Base-by-base conservation (phyloP, 78 protist genomes). In the Dictyostelium brefeldianum region DNA sequence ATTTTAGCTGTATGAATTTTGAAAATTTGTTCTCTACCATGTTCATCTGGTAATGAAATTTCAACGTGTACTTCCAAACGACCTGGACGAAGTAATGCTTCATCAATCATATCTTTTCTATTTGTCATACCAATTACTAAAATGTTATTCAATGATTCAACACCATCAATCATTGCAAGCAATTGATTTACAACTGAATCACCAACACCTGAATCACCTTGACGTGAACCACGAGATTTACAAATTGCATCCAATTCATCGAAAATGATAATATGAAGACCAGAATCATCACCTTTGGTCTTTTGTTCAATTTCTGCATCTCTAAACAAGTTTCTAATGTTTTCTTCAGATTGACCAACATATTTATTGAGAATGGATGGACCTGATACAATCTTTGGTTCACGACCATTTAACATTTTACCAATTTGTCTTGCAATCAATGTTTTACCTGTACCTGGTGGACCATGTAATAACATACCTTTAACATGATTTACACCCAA, bases 391-490 rank as follows among this genome's bases (percentile, higher is more conserved):
- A 98, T 89, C 65, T 98, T 99, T 53, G 99, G 99, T 79, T 97
- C 98, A 29, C 73, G 65, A 43, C 99, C 98, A 83, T 98, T 98
- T 62, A 99, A 96, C 99, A 99, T 98, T 91, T 99, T 98, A 2
- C 99, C 99, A 51, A 99, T 99, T 95, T 98, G 98, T 20, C 99
- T 89, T 12, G 99, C 99, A 91, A 99, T 99, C 81, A 99, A 82
- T 29, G 99, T 99, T 96, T 99, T 99, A 18, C 99, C 99, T 12
- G 99, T 97, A 31, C 99, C 99, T 20, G 99, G 99, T 71, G 99
- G 99, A n/a, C 99, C 99, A 78, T 96, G 90, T 31, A 99, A 95
- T 57, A 98, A 65, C 57, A 98, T 97, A 41, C 96, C 99, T 67
- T 97, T 98, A 29, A 98, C 99, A 97, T 99, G 99, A 78, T 25